A percentile compares a stretch with the other conserved stretches of the same genome.
Conservation (phyloP, 345 rosid species). For the Acer yangbiense region DNA sequence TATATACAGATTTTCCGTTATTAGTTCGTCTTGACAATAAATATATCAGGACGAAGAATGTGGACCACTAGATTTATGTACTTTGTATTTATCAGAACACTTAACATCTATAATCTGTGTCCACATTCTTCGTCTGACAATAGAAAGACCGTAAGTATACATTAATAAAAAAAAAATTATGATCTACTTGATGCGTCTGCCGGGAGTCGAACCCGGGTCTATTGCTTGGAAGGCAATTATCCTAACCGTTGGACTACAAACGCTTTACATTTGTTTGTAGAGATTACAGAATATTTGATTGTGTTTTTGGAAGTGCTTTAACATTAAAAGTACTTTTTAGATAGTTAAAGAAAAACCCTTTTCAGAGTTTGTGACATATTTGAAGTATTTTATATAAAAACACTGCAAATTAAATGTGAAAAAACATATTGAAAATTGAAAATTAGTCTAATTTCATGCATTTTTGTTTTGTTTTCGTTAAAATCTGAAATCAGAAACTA, state of each 20-base stretch:
- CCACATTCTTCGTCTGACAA: too few species aligned
- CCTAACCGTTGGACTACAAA: slow-evolving; percentile 88
- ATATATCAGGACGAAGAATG: too few species aligned
- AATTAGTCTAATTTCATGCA: background rate
- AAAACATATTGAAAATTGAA: background rate
- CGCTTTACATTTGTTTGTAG: slow-evolving; percentile 4
- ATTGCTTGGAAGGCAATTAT: slow-evolving; percentile 84
- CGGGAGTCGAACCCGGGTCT: slow-evolving; percentile 82
- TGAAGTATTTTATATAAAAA: background rate
- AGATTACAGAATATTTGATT: background rate
- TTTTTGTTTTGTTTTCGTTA: background rate
- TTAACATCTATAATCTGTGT: too few species aligned
- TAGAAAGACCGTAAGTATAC: too few species aligned
- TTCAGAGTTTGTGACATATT: background rate
- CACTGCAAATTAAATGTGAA: too few species aligned
- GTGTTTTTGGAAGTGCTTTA: background rate
- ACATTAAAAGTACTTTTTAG: background rate
- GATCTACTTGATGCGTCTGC: slow-evolving; percentile 47
- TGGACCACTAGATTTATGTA: too few species aligned
- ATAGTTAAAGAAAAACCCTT: background rate
- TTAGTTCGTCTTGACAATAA: too few species aligned
- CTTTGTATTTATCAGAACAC: too few species aligned
- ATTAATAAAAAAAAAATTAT: too few species aligned
- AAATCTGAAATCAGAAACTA: slow-evolving; percentile 37
- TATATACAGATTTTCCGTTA: too few species aligned